Evolutionary conservation across 768 basidiomycete genomes (phyloP).

Genomic region (Trichaptum fuscoviolaceum): DNA sequence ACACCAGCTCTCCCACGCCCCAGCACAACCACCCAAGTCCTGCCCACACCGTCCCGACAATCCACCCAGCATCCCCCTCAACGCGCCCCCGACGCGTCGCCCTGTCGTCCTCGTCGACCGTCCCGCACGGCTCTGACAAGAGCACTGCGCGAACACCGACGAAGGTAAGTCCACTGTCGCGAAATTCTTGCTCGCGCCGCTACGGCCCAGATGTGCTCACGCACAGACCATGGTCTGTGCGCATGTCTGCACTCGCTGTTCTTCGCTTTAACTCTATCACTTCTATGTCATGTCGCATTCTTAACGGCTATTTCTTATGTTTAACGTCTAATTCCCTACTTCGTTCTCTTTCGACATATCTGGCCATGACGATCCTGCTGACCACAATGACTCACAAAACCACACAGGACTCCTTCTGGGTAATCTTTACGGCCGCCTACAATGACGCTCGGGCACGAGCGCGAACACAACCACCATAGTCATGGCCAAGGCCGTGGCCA

Average conservation of each 20-base stretch:
- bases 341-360: too few relatives aligned
- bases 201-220: neutral
- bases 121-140: neutral
- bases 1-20: neutral
- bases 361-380: neutral
- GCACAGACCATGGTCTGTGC: conserved; percentile 6
- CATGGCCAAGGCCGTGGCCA: neutral
- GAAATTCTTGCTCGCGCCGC: neutral
- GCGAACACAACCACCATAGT: neutral
- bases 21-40: neutral
- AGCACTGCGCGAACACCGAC: neutral
- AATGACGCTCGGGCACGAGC: neutral
- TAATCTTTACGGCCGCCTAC: neutral
- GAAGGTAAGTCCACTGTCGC: neutral
- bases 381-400: neutral
- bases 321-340: too few relatives aligned
- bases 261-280: too few relatives aligned
- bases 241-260: neutral
- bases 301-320: too few relatives aligned
- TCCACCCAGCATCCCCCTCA: neutral
- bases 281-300: neutral
- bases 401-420: neutral
- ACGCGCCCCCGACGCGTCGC: neutral
- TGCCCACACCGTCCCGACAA: neutral
- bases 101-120: neutral